phyloP scores from a whole-genome alignment of 768 basidiomycete genomes.

The Lanmaoa rubissima region DNA sequence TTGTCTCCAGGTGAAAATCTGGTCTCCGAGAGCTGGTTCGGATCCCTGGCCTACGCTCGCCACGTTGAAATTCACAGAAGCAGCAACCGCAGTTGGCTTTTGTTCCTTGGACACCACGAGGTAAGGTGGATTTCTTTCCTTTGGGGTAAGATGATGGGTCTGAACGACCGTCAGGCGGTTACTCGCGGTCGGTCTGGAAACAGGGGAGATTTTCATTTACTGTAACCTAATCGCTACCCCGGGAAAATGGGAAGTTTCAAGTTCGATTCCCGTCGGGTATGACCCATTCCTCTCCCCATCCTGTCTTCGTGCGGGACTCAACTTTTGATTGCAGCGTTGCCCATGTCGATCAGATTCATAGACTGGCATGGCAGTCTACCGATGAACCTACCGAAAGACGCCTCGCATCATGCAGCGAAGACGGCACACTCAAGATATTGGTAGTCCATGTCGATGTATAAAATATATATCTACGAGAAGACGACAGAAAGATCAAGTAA shows the following conservation, averaged over 20 bases:
- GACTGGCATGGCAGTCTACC: slow-evolving; percentile 73
- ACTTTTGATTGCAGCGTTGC: slow-evolving; percentile 47
- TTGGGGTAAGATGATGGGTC: neutral
- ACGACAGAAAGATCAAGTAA: slow-evolving; percentile 24
- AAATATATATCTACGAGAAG: slow-evolving; percentile 35
- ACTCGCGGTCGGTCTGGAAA: slow-evolving; percentile 84
- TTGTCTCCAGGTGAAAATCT: slow-evolving; percentile 74
- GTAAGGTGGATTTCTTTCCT: slow-evolving; percentile 32
- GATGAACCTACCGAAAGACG: slow-evolving; percentile 35
- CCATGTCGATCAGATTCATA: slow-evolving; percentile 78
- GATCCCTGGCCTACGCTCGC: slow-evolving; percentile 54
- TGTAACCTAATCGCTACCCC: slow-evolving; percentile 33
- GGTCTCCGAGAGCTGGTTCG: slow-evolving; percentile 45
- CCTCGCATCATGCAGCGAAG: slow-evolving; percentile 89
- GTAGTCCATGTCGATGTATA: slow-evolving; percentile 53
- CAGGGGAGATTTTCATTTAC: slow-evolving; percentile 70
- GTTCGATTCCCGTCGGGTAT: slow-evolving; percentile 53
- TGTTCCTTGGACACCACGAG: slow-evolving; percentile 39
- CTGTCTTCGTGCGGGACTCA: neutral
- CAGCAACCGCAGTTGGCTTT: slow-evolving; percentile 82
- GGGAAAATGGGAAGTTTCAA: slow-evolving; percentile 46
- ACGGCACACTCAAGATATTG: slow-evolving; percentile 83
- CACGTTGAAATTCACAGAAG: slow-evolving; percentile 69
- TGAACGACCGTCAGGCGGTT: slow-evolving; percentile 39
- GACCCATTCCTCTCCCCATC: slow-evolving; percentile 21